Conservation (phyloP, 2,329 filamentous ascomycete species). For the Nigrospora osmanthi region DNA sequence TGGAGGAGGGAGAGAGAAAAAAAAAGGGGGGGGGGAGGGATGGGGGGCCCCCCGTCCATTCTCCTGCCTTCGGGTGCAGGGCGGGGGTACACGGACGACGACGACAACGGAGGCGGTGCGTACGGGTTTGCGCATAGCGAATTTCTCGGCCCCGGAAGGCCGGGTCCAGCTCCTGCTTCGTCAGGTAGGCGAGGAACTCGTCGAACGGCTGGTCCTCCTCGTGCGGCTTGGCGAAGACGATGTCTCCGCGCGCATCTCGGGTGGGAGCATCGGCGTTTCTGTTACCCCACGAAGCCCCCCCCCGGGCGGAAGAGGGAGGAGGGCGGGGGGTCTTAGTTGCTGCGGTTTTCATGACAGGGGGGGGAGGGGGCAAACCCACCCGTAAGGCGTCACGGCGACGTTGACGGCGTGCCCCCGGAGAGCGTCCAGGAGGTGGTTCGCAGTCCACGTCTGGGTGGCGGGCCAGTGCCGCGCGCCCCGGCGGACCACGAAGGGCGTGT, state of each 20-base stretch:
- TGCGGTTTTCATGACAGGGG: background rate
- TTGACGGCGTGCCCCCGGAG: constrained; percentile 56
- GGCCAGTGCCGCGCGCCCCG: constrained; percentile 55
- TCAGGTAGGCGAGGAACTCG: constrained; percentile 54
- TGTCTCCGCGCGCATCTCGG: constrained; percentile 17
- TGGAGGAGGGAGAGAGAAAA: background rate
- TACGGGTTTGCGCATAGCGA: constrained; percentile 69
- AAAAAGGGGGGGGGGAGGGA: too few relatives aligned
- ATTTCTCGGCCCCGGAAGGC: constrained; percentile 36
- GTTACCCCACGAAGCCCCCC: background rate
- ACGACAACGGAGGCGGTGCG: constrained; percentile 17
- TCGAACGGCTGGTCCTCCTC: constrained; percentile 58
- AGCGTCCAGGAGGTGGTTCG: constrained; percentile 44
- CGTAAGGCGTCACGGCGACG: constrained; percentile 69
- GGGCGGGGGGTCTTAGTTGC: background rate
- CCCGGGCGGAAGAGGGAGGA: too few relatives aligned
- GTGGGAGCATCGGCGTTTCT: constrained; percentile 46
- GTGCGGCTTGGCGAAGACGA: constrained; percentile 64
- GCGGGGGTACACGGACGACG: too few relatives aligned
- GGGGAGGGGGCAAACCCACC: constrained; percentile 36
- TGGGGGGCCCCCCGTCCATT: too few relatives aligned
- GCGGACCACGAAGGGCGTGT: constrained; percentile 67
- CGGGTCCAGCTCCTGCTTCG: constrained; percentile 42
- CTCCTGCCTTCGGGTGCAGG: too few relatives aligned
- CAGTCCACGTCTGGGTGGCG: constrained; percentile 56